phyloP scores from a whole-genome alignment of 2,329 filamentous ascomycete species.

The Fusarium coicis region DNA sequence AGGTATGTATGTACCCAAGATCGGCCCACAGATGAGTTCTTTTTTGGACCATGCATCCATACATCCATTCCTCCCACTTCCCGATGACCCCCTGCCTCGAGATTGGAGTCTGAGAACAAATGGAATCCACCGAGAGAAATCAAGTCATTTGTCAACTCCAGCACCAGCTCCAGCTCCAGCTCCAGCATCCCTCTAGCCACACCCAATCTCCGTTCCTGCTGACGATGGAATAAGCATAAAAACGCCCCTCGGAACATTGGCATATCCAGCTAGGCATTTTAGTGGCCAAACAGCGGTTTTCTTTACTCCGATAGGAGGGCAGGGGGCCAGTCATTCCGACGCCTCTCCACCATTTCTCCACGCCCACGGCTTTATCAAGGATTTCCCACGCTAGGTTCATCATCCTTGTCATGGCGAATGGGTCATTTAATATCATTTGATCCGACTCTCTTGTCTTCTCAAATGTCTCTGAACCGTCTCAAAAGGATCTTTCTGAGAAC shows the following conservation, averaged over 20 bases:
- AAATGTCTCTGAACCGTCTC: not conserved
- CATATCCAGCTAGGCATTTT: not conserved
- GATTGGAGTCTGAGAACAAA: not conserved
- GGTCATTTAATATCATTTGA: not conserved
- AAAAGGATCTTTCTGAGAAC: not conserved
- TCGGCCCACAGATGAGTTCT: not conserved
- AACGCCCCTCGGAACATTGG: constrained; percentile 21
- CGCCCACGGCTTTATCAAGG: constrained; percentile 8
- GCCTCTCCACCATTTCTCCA: constrained; percentile 14
- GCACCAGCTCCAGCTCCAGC: too few relatives aligned
- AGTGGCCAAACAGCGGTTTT: not conserved
- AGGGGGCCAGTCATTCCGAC: not conserved
- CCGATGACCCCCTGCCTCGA: not conserved
- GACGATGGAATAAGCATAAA: constrained; percentile 34
- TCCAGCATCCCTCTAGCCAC: not conserved
- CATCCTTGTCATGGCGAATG: not conserved
- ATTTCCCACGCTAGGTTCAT: not conserved
- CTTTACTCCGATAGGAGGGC: constrained; percentile 22
- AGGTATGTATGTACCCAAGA: not conserved
- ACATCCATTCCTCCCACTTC: not conserved
- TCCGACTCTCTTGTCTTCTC: not conserved
- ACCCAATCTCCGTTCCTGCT: not conserved
- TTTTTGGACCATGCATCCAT: not conserved
- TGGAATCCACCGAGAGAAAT: not conserved
- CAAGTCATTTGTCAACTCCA: not conserved